A percentile compares a stretch with the other conserved stretches of the same genome.
Evolutionary conservation across 352 stramenopile species (phyloP).

Genomic region (Pythium volutum): DNA sequence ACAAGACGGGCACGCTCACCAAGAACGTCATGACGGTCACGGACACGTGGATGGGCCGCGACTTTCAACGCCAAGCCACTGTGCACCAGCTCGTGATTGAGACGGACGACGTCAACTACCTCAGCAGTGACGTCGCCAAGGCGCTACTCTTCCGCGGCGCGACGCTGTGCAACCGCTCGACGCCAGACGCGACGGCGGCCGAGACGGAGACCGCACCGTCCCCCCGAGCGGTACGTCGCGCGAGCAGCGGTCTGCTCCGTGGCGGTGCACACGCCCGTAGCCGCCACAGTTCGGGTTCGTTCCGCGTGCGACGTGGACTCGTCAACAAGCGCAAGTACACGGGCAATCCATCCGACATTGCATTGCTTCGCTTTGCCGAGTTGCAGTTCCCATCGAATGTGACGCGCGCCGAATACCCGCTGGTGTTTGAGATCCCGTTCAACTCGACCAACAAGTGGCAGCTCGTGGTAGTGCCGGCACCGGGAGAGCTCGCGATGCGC

Average conservation of each 20-base stretch:
- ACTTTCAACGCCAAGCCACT: constrained; percentile 31
- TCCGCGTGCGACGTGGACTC: constrained; percentile 9
- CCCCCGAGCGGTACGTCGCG: no score
- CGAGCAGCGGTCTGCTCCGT: no score
- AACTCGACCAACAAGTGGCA: constrained; percentile 75
- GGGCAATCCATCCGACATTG: constrained; percentile 49
- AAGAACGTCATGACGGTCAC: constrained; percentile 63
- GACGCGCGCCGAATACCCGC: constrained; percentile 36
- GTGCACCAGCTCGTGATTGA: constrained; percentile 35
- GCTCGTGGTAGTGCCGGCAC: constrained; percentile 41
- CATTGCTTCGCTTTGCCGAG: constrained; percentile 45
- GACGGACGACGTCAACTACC: constrained; percentile 35
- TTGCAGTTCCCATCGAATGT: constrained; percentile 34
- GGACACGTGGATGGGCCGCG: constrained; percentile 36
- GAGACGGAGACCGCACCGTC: not conserved
- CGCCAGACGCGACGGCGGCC: constrained; percentile 14
- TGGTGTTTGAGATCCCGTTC: constrained; percentile 59
- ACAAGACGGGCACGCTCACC: constrained; percentile 93
- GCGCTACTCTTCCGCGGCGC: constrained; percentile 35
- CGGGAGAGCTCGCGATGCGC: constrained; percentile 16
- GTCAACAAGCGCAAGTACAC: constrained; percentile 41
- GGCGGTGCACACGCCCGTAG: no score
- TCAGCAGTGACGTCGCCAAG: constrained; percentile 24
- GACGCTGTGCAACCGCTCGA: constrained; percentile 44
- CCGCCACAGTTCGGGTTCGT: constrained; percentile 5